Evolutionary conservation across 306 rosid genomes (phyloP).

Genomic region (Trifolium fragiferum): DNA sequence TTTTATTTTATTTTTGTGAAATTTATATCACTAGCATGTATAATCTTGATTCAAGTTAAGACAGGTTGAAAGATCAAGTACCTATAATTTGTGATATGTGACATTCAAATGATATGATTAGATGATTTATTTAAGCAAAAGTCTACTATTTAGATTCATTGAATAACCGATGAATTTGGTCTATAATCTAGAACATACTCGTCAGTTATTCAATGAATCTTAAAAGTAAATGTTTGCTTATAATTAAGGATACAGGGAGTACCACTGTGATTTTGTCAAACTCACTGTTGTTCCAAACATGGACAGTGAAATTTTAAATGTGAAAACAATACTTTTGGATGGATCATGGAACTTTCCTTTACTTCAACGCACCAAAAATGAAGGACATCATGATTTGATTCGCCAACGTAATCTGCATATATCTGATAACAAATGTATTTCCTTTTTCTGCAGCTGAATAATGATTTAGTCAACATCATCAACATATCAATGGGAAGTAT

Average conservation of each 20-base stretch:
- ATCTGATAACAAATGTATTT: constrained; percentile 17
- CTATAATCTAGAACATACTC: too few species aligned
- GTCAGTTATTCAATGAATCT: too few species aligned
- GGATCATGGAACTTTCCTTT: constrained; percentile 3
- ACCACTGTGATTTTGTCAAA: background rate
- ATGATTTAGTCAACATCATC: constrained; percentile 86
- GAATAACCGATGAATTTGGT: too few species aligned
- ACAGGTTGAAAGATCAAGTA: background rate
- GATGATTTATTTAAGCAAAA: background rate
- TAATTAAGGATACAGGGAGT: too few species aligned
- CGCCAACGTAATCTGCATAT: constrained; percentile 4
- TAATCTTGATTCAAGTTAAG: background rate
- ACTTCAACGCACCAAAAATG: background rate
- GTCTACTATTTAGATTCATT: too few species aligned
- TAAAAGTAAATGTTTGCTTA: too few species aligned
- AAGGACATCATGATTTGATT: background rate
- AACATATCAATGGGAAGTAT: constrained; percentile 89
- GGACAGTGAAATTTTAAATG: background rate
- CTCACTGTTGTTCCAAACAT: background rate
- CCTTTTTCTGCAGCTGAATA: constrained; percentile 78
- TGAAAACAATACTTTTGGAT: constrained; percentile 2
- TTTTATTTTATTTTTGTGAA: background rate
- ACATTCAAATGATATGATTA: background rate
- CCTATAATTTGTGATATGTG: background rate
- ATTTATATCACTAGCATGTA: background rate